A percentile compares a stretch with the other conserved stretches of the same genome.
Evolutionary conservation across 768 basidiomycete species (phyloP).

Genomic region (Leucosporidium creatinivorum): DNA sequence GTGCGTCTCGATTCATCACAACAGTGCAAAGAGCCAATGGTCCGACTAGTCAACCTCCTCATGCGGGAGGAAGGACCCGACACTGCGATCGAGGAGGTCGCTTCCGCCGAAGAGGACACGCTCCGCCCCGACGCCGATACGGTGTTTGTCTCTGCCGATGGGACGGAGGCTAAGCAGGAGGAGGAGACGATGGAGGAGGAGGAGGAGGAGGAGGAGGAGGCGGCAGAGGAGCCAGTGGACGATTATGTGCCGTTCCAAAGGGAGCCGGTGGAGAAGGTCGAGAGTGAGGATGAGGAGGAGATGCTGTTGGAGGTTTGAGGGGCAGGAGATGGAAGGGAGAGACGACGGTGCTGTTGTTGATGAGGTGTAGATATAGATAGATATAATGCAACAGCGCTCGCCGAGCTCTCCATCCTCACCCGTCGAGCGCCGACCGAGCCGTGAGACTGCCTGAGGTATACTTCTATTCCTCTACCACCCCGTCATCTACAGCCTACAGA

Average conservation of each 20-base stretch:
- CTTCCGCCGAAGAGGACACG: constrained; percentile 40
- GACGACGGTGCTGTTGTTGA: too few relatives aligned
- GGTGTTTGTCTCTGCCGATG: constrained; percentile 7
- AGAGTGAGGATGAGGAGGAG: constrained; percentile 59
- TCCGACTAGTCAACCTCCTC: constrained; percentile 77
- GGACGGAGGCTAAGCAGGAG: not conserved
- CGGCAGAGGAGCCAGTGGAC: not conserved
- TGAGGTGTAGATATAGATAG: too few relatives aligned
- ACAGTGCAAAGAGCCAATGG: constrained; percentile 78
- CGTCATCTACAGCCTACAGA: too few relatives aligned
- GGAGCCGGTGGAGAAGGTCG: constrained; percentile 35
- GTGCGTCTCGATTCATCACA: not conserved
- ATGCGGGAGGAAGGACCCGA: constrained; percentile 65
- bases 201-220: not conserved
- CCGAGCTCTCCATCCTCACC: too few relatives aligned
- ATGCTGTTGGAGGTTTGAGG: constrained; percentile 68
- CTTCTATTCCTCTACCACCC: too few relatives aligned
- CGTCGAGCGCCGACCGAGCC: too few relatives aligned
- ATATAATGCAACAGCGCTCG: too few relatives aligned
- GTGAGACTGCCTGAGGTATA: too few relatives aligned
- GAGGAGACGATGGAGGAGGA: not conserved
- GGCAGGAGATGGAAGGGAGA: too few relatives aligned
- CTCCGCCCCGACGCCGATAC: not conserved
- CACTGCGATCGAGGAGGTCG: constrained; percentile 38
- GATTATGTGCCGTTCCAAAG: not conserved